These are phyloP conservation scores for Naumovozyma baii DNA, from an alignment of 805 yeast genomes.

Conservation along the genomic window DNA sequence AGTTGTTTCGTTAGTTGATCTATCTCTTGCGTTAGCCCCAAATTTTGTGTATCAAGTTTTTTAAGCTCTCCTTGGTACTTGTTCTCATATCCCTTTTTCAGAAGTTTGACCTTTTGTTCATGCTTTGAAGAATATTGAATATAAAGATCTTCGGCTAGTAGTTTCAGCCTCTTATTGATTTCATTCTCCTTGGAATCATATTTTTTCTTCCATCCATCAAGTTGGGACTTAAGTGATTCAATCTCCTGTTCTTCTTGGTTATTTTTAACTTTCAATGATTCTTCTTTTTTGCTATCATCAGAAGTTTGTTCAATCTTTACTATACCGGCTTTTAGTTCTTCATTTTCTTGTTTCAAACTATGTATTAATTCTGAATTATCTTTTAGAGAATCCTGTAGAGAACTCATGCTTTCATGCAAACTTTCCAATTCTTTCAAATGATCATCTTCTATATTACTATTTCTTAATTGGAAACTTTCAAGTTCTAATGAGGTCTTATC, in stretches of 20 bases:
- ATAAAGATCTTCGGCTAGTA: slow-evolving; percentile 60
- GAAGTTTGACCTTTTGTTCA: slow-evolving; percentile 54
- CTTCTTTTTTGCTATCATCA: slow-evolving; percentile 16
- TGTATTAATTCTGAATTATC: slow-evolving; percentile 22
- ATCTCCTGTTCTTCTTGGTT: background rate
- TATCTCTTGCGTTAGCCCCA: slow-evolving; percentile 40
- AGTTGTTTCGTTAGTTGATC: slow-evolving; percentile 42
- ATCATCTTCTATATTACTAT: slow-evolving; percentile 26
- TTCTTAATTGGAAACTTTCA: slow-evolving; percentile 23
- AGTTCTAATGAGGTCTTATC: slow-evolving; percentile 16
- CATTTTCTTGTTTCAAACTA: slow-evolving; percentile 23
- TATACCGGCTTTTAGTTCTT: slow-evolving; percentile 15
- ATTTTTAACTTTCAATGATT: slow-evolving; percentile 7
- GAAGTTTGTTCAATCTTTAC: slow-evolving; percentile 11
- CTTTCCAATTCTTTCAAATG: slow-evolving; percentile 31
- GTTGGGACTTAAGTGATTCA: slow-evolving; percentile 14
- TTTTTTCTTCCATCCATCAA: slow-evolving; percentile 29
- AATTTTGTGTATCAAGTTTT: slow-evolving; percentile 35
- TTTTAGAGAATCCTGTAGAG: slow-evolving; percentile 26
- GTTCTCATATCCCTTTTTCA: slow-evolving; percentile 49
- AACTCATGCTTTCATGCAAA: slow-evolving; percentile 29
- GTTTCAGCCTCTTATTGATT: slow-evolving; percentile 46
- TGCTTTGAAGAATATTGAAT: slow-evolving; percentile 70
- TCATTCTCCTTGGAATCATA: slow-evolving; percentile 35
- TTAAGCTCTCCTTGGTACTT: slow-evolving; percentile 41